These are phyloP conservation scores for Myrmaecium sp. DNA, from an alignment of 2,329 filamentous ascomycete species.

Conservation along the genomic window DNA sequence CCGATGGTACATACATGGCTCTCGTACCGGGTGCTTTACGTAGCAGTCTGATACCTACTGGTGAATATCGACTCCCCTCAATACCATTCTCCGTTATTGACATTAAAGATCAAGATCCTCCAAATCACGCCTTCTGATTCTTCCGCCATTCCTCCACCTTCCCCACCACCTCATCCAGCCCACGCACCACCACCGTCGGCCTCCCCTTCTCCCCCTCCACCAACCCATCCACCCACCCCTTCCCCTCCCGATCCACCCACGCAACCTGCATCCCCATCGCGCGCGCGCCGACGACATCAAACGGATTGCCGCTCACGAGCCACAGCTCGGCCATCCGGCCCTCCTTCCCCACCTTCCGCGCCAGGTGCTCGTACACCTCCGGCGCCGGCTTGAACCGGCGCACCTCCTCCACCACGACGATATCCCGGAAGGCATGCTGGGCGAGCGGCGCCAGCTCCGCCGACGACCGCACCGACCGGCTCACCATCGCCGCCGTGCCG, in stretches of 20 bases:
- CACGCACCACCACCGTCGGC: slow-evolving; percentile 35
- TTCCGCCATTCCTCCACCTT: slow-evolving; percentile 15
- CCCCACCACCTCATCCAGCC: slow-evolving; percentile 40
- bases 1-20: background rate
- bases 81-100: too few relatives aligned
- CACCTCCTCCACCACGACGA: slow-evolving; percentile 46
- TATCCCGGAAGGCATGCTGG: slow-evolving; percentile 4
- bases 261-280: slow-evolving; percentile 43
- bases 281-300: slow-evolving; percentile 51
- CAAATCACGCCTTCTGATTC: slow-evolving; percentile 9
- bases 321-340: slow-evolving; percentile 37
- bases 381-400: slow-evolving; percentile 48
- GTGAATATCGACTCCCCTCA: too few relatives aligned
- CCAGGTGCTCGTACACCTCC: slow-evolving; percentile 43
- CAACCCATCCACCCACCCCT: slow-evolving; percentile 49
- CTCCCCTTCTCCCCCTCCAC: slow-evolving; percentile 24
- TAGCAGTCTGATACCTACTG: too few relatives aligned
- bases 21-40: too few relatives aligned
- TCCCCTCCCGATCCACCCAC: slow-evolving; percentile 48
- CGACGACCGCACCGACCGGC: slow-evolving; percentile 40
- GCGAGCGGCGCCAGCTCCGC: slow-evolving; percentile 34
- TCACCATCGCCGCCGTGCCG: slow-evolving; percentile 46
- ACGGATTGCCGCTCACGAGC: slow-evolving; percentile 57
- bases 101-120: background rate
- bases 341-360: slow-evolving; percentile 31